Conservation (phyloP, 1,284 basidiomycete genomes). For the Ceratobasidium sp. region DNA sequence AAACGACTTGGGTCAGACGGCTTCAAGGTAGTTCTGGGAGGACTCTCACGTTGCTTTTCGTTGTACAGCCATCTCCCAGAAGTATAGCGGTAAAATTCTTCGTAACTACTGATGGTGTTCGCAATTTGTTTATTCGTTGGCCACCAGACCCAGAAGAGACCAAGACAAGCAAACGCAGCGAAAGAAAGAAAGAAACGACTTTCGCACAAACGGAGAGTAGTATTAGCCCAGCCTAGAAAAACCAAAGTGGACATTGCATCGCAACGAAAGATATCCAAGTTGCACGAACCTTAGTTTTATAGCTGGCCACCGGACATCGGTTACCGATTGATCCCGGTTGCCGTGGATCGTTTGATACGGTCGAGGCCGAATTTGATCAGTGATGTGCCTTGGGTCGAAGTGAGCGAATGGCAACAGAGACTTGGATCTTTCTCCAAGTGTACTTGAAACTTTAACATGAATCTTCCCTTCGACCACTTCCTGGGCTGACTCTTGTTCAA, state of each 20-base stretch:
- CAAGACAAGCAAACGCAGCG: neutral
- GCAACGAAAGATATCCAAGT: neutral
- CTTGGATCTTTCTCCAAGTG: neutral
- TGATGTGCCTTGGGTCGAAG: neutral
- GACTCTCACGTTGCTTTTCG: conserved; percentile 41
- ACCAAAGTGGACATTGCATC: neutral
- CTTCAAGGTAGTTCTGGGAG: neutral
- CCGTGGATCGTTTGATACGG: neutral
- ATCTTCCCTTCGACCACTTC: neutral
- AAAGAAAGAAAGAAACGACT: conserved; percentile 3
- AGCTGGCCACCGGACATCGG: neutral
- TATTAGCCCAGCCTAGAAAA: neutral
- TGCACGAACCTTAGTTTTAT: neutral
- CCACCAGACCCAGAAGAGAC: neutral
- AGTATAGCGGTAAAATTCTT: conserved; percentile 42
- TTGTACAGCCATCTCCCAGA: conserved; percentile 45
- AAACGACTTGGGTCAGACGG: neutral
- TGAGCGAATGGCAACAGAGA: neutral
- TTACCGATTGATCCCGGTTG: conserved; percentile 1
- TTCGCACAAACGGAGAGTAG: neutral
- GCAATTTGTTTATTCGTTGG: neutral
- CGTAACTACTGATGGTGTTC: neutral
- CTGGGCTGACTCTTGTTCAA: neutral
- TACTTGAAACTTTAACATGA: neutral
- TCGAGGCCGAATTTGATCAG: neutral